Conservation (phyloP, 1,284 basidiomycete genomes). For the Austroboletus novae-zelandiae region DNA sequence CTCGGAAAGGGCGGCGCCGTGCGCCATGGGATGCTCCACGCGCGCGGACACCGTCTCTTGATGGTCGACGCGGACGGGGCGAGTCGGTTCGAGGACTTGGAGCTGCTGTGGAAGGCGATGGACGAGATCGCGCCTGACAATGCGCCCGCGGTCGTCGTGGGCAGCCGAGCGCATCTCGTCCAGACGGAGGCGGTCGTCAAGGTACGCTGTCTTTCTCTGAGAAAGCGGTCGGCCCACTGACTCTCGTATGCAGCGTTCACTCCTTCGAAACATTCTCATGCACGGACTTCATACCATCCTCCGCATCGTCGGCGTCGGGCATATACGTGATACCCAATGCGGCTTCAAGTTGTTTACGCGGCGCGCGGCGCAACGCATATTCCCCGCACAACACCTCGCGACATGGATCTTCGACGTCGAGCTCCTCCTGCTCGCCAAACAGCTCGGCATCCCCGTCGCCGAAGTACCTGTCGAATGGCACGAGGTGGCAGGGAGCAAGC, state of each 20-base stretch:
- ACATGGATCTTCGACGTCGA: conserved; percentile 98
- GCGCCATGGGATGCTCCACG: conserved; percentile 83
- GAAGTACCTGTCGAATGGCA: conserved; percentile 92
- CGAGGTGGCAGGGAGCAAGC: conserved; percentile 89
- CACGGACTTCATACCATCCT: conserved; percentile 85
- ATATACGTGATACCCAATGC: conserved; percentile 92
- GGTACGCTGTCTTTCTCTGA: conserved; percentile 41
- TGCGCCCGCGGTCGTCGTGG: conserved; percentile 70
- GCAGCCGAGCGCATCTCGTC: conserved; percentile 89
- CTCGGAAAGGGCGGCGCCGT: conserved; percentile 92
- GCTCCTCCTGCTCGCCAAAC: conserved; percentile 84
- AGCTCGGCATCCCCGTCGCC: conserved; percentile 68
- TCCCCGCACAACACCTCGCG: conserved; percentile 78
- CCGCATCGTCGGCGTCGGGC: conserved; percentile 79
- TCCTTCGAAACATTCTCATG: conserved; percentile 90
- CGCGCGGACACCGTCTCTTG: conserved; percentile 74
- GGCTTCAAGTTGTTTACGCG: conserved; percentile 95
- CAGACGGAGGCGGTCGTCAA: conserved; percentile 93
- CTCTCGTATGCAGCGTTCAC: conserved; percentile 59
- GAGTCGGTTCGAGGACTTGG: conserved; percentile 80
- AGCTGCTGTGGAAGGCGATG: conserved; percentile 71
- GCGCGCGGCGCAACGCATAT: conserved; percentile 73
- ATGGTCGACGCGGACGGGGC: conserved; percentile 96
- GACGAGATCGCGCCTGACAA: conserved; percentile 53
- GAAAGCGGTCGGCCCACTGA: neutral